Base-by-base conservation (phyloP, 1,284 basidiomycete species). In the Ganoderma leucocontextum region DNA sequence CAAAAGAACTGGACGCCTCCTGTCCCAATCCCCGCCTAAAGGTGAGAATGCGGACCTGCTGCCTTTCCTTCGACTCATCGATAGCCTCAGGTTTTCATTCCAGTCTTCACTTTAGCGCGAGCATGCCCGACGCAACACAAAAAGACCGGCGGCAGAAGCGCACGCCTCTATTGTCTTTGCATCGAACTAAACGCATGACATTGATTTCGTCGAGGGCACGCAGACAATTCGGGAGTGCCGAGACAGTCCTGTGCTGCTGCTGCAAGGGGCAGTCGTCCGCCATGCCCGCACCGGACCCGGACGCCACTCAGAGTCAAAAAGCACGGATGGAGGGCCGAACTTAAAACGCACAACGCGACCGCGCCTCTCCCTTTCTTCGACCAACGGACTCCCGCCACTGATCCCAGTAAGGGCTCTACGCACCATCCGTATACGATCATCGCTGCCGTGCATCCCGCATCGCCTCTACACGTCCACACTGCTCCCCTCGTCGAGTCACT, bases 331-430 rank as follows among this genome's bases (percentile, higher is more conserved):
- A n/a, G 35, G 25, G 35, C 4, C n/a, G 33, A 58, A 33, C 55
- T 58, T 58, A 58, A 58, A 58, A 58, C 36, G 55, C n/a, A 35
- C 35, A 58, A 19, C 19, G 29, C 39, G 35, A 58, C 38, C 55
- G 55, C 55, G 58, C 36, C 58, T 29, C 58, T 60, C 58, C 35
- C 58, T 60, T 60, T 60, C 58, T 60, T 60, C 38, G 58, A 42
- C 38, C 58, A 60, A 39, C n/a, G 42, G 38, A 39, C 58, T 60
- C 58, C 33, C 55, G 57, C 57, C 53, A 17, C 19, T n/a, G 35
- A 19, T n/a, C 55, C 55, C n/a, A 38, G 55, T 58, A 38, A 36
- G 55, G 38, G 55, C 55, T 58, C 35, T 35, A 58, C 33, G 55
- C 55, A 38, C 55, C 0, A 8, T 38, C 55, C 52, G 25, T n/a